These are phyloP conservation scores for Vitis labrusca DNA, from an alignment of 164 flowering plant genomes.

Conservation along the genomic window DNA sequence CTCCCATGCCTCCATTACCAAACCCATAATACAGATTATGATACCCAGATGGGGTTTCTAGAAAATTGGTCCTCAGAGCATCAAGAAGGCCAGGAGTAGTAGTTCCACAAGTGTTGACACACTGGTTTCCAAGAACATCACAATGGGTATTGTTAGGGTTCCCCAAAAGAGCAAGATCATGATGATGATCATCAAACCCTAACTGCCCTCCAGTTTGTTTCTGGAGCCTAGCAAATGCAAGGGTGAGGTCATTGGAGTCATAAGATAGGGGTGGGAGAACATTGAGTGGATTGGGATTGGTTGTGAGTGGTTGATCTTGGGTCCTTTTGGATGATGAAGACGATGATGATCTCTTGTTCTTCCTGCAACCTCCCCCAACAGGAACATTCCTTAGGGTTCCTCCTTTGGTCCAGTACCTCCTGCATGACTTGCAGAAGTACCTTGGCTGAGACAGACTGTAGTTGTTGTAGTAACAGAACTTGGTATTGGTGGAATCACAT, in stretches of 20 bases:
- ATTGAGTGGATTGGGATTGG: constrained; percentile 29
- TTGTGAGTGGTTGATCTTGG: constrained; percentile 29
- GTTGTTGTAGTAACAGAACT: constrained; percentile 98
- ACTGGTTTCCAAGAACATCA: constrained; percentile 36
- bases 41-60: constrained; percentile 34
- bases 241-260: constrained; percentile 59
- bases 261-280: constrained; percentile 31
- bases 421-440: constrained; percentile 89
- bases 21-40: constrained; percentile 46
- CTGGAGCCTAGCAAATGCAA: constrained; percentile 68
- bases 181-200: constrained; percentile 38
- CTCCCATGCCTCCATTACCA: constrained; percentile 34
- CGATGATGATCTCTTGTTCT: constrained; percentile 69
- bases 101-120: constrained; percentile 3
- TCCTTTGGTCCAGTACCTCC: constrained; percentile 97
- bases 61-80: constrained; percentile 40
- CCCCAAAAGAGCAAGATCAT: constrained; percentile 30
- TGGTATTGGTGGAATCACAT: constrained; percentile 89
- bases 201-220: constrained; percentile 43
- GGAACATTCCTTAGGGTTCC: constrained; percentile 94
- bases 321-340: constrained; percentile 45
- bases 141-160: constrained; percentile 22
- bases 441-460: constrained; percentile 94
- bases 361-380: constrained; percentile 95
- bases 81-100: constrained; percentile 34